Percentiles rank a stretch among this genome's conserved stretches.
Conservation (phyloP, 345 rosid species). For the Zanthoxylum bungeanum region DNA sequence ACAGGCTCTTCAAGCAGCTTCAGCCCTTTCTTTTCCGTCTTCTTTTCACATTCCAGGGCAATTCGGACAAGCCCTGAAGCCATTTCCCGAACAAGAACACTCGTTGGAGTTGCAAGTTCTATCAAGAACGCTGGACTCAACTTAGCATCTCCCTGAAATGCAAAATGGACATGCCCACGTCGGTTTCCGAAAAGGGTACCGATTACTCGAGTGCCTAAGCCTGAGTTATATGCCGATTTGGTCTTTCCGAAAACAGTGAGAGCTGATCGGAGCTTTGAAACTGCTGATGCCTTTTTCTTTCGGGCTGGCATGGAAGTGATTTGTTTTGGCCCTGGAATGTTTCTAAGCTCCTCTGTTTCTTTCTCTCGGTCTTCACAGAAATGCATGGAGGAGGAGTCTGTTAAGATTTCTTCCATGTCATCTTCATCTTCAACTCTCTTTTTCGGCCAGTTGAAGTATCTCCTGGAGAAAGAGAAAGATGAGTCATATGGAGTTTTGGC, state of each 20-base stretch:
- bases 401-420: conserved; percentile 43
- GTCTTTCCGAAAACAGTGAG: conserved; percentile 35
- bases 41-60: conserved; percentile 75
- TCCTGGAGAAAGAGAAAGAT: conserved; percentile 84
- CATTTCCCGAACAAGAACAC: conserved; percentile 81
- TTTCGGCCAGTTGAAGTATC: conserved; percentile 70
- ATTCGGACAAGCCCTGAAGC: conserved; percentile 88
- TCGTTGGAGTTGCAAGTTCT: conserved; percentile 79
- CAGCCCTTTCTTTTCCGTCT: conserved; percentile 34
- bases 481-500: conserved; percentile 70
- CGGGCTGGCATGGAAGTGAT: conserved; percentile 16
- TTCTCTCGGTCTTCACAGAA: conserved; percentile 34
- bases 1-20: conserved; percentile 61
- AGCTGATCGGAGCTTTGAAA: conserved; percentile 65
- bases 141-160: conserved; percentile 74
- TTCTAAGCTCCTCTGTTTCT: conserved; percentile 21
- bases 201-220: conserved; percentile 52
- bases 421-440: conserved; percentile 64
- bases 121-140: conserved; percentile 60
- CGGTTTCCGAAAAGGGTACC: conserved; percentile 92
- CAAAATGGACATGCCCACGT: conserved; percentile 81
- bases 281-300: conserved; percentile 37
- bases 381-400: conserved; percentile 33
- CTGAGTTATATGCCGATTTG: conserved; percentile 29
- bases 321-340: conserved; percentile 23